Evolutionary conservation across 2,329 filamentous ascomycete genomes (phyloP), one percentile per base, ranked within the genome.

Genomic region (Conoideocrella luteorostrata): DNA sequence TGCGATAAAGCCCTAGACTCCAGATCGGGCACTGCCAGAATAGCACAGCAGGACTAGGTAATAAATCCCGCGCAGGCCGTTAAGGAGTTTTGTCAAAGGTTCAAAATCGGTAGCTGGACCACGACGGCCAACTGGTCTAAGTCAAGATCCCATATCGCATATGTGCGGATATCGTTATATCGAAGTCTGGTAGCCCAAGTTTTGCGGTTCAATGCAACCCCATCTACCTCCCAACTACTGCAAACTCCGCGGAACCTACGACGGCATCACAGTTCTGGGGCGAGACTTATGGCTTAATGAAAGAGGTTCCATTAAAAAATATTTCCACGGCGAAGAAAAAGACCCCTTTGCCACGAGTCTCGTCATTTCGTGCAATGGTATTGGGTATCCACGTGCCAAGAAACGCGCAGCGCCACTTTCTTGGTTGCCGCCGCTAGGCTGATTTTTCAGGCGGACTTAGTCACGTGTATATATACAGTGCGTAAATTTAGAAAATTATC

Each of bases 381-480:
- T n/a, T n/a, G n/a, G n/a, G n/a, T n/a, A n/a, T n/a, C n/a, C n/a
- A n/a, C n/a, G n/a, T n/a, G n/a, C n/a, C n/a, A n/a, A n/a, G n/a
- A n/a, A n/a, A n/a, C n/a, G n/a, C n/a, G n/a, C 24, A 13, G n/a
- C 17, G 37, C 26, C 23, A 29, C 26, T 22, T 30, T n/a, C 21
- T 21, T 30, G 28, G 24, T 17, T 40, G 17, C 26, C 26, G 18
- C 18, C 26, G 26, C 28, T 20, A 40, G 28, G 17, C 9, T 13
- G 4, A 1, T 9, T n/a, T 15, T 10, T n/a, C 18, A 23, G 32
- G 18, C 11, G 24, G 26, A 10, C 13, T 10, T 15, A 2, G 24
- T 54, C 60, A 63, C 60, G 58, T 63, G 59, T 1, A 0, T 0
- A 0, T 0, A 1, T 34, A 63, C 60, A 62, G 60, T 63, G 59